Evolutionary conservation across 495 filamentous ascomycete species (phyloP).

Genomic region (Acidomyces sp.): DNA sequence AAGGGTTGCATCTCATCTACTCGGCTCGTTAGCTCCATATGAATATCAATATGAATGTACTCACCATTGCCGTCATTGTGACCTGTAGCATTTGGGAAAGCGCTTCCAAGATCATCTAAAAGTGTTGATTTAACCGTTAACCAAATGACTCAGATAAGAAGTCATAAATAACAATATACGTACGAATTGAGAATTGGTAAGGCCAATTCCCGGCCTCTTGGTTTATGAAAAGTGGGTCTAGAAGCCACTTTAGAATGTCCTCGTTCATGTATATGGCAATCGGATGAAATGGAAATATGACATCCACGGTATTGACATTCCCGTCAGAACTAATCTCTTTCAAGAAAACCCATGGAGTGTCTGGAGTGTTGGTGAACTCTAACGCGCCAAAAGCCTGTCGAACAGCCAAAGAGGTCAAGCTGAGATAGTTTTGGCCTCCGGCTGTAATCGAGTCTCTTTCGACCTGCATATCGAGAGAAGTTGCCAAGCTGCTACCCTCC

Average conservation of each 20-base stretch:
- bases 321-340: constrained; percentile 31
- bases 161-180: no score
- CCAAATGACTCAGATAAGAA: no score
- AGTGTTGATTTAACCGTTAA: no score
- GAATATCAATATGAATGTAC: background rate
- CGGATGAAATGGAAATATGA: constrained; percentile 28
- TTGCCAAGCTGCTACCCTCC: constrained; percentile 26
- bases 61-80: constrained; percentile 18
- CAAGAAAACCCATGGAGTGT: constrained; percentile 27
- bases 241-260: constrained; percentile 19
- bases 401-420: constrained; percentile 24
- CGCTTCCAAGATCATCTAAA: constrained; percentile 26
- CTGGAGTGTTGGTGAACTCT: constrained; percentile 21
- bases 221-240: constrained; percentile 27
- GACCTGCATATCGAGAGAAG: constrained; percentile 36
- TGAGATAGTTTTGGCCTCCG: constrained; percentile 30
- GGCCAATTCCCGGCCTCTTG: constrained; percentile 27
- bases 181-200: constrained; percentile 22
- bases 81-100: constrained; percentile 28
- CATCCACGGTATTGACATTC: constrained; percentile 30
- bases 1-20: constrained; percentile 24
- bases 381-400: constrained; percentile 28
- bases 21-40: background rate
- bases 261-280: constrained; percentile 28
- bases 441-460: constrained; percentile 36